These are phyloP conservation scores for Entoloma clypeatum DNA, from an alignment of 1,284 basidiomycete genomes.

Conservation along the genomic window DNA sequence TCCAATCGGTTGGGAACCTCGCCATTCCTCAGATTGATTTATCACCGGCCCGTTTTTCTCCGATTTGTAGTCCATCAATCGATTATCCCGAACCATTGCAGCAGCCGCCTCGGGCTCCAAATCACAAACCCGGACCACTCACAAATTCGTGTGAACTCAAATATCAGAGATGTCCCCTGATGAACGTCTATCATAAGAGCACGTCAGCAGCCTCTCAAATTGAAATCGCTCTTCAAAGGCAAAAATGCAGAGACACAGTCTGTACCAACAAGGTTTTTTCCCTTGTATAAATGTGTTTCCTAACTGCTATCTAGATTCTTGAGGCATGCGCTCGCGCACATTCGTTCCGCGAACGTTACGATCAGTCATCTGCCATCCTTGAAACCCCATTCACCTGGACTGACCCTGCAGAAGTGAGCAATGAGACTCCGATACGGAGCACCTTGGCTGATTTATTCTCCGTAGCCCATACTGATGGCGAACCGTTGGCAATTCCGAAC, in stretches of 20 bases:
- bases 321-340: slow-evolving; percentile 34
- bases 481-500: slow-evolving; percentile 25
- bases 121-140: too few species aligned
- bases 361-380: slow-evolving; percentile 28
- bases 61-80: neutral
- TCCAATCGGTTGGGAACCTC: slow-evolving; percentile 26
- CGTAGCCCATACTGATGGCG: slow-evolving; percentile 27
- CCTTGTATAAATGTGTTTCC: neutral
- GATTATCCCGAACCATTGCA: neutral
- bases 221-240: slow-evolving; percentile 31
- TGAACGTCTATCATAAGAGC: too few species aligned
- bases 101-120: neutral
- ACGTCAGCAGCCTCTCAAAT: too few species aligned
- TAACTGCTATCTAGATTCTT: slow-evolving; percentile 32
- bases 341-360: slow-evolving; percentile 33
- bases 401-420: slow-evolving; percentile 44
- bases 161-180: too few species aligned
- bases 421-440: neutral
- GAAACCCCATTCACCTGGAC: slow-evolving; percentile 42
- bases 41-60: slow-evolving; percentile 3
- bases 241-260: slow-evolving; percentile 36
- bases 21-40: slow-evolving; percentile 19
- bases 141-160: too few species aligned
- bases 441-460: slow-evolving; percentile 1
- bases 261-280: slow-evolving; percentile 26